Conservation (phyloP, 2,329 filamentous ascomycete species). For the Fusarium nodosum region DNA sequence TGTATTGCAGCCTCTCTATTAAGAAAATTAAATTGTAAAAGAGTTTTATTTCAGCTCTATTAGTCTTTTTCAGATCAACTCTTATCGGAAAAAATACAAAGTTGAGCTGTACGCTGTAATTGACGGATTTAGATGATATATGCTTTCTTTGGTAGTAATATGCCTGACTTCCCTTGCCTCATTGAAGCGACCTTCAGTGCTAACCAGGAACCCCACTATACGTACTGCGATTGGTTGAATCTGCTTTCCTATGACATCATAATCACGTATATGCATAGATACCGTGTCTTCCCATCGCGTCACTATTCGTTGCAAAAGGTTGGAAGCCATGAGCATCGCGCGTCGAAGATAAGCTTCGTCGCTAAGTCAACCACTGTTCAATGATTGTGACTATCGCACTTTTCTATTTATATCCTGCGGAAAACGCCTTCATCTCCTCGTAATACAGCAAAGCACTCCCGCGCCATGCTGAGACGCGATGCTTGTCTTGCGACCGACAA, state of each 20-base stretch:
- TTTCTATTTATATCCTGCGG: not conserved
- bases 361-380: not conserved
- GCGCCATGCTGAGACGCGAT: not conserved
- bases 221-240: not conserved
- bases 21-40: accelerated
- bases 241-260: not conserved
- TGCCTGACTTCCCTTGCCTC: accelerated
- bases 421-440: not conserved
- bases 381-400: not conserved
- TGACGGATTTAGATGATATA: not conserved
- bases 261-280: not conserved
- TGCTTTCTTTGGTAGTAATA: accelerated
- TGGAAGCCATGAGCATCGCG: not conserved
- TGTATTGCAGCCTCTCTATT: not conserved
- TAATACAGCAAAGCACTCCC: too few relatives aligned
- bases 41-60: accelerated
- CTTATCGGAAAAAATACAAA: not conserved
- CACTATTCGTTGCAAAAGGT: not conserved
- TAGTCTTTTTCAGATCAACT: accelerated
- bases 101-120: not conserved
- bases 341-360: not conserved
- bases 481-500: not conserved
- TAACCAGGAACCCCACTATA: accelerated
- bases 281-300: not conserved
- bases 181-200: not conserved